Percentiles rank a stretch among this genome's conserved stretches.
phyloP scores from a whole-genome alignment of 345 rosid genomes.

The Microthlaspi erraticum region DNA sequence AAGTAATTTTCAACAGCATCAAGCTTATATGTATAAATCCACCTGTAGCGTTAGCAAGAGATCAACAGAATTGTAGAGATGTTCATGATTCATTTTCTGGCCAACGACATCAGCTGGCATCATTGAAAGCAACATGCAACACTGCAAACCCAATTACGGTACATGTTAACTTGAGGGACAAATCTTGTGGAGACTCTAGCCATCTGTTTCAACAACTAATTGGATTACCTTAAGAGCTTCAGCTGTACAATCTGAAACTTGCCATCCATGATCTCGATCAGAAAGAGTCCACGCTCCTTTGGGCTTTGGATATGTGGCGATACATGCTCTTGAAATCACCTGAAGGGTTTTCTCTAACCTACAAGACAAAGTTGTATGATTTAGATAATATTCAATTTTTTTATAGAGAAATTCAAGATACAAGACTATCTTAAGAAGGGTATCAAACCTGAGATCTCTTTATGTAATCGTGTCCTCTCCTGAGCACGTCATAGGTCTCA shows the following conservation, averaged over 20 bases:
- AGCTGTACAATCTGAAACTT: slow-evolving; percentile 71
- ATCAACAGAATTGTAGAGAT: slow-evolving; percentile 62
- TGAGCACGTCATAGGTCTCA: slow-evolving; percentile 53
- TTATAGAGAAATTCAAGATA: not conserved
- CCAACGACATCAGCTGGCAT: slow-evolving; percentile 74
- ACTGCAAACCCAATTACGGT: slow-evolving; percentile 43
- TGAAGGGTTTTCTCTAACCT: slow-evolving; percentile 66
- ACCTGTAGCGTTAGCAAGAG: slow-evolving; percentile 69
- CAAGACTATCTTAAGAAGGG: not conserved
- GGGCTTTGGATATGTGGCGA: slow-evolving; percentile 67
- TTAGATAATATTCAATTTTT: not conserved
- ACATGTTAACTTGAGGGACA: not conserved
- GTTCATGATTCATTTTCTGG: slow-evolving; percentile 53
- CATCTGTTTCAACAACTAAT: not conserved
- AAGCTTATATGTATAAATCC: not conserved
- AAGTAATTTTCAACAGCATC: not conserved
- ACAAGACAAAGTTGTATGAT: not conserved
- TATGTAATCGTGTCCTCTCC: slow-evolving; percentile 58
- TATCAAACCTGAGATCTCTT: slow-evolving; percentile 64
- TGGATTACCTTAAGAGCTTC: slow-evolving; percentile 66
- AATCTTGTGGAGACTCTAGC: not conserved
- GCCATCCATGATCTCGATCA: slow-evolving; percentile 75
- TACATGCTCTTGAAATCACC: slow-evolving; percentile 66
- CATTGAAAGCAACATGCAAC: slow-evolving; percentile 66
- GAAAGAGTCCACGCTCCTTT: slow-evolving; percentile 76